A percentile compares a stretch with the other conserved stretches of the same genome.
These are phyloP conservation scores for Gaultheria prostrata DNA, from an alignment of 148 eudicot genomes.

Conservation along the genomic window DNA sequence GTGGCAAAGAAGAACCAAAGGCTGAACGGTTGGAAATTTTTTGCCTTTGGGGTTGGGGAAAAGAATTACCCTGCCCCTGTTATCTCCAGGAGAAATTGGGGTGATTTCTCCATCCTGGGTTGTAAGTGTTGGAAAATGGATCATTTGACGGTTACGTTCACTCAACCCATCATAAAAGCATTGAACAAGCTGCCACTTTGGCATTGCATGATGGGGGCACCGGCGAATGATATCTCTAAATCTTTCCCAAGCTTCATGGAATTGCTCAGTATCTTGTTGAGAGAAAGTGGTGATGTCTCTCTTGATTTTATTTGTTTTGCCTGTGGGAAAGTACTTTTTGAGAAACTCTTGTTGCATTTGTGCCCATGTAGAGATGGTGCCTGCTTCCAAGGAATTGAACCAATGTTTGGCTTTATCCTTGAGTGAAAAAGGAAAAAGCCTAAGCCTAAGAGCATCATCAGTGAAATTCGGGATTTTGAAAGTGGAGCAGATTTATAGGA, in stretches of 20 bases:
- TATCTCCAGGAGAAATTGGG: background rate
- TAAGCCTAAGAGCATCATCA: background rate
- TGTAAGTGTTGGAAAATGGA: background rate
- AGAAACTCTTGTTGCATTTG: too few species aligned
- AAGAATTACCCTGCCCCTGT: background rate
- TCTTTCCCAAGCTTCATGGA: too few species aligned
- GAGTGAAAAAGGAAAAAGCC: background rate
- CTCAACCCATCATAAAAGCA: background rate
- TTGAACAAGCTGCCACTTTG: background rate
- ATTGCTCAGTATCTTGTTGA: too few species aligned
- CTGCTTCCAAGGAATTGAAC: background rate
- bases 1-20: too few species aligned
- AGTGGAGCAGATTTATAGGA: background rate
- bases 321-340: too few species aligned
- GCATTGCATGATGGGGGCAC: background rate
- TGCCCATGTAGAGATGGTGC: too few species aligned
- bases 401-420: background rate
- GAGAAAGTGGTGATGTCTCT: too few species aligned
- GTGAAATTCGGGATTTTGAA: background rate
- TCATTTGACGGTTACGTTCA: background rate
- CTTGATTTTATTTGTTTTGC: too few species aligned
- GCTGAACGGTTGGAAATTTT: background rate
- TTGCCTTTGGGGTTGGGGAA: background rate
- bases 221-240: too few species aligned
- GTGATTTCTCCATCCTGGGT: background rate